Percentiles rank a stretch among this genome's conserved stretches.
Evolutionary conservation across 805 yeast genomes (phyloP).

Genomic region (Teunomyces panamensis): DNA sequence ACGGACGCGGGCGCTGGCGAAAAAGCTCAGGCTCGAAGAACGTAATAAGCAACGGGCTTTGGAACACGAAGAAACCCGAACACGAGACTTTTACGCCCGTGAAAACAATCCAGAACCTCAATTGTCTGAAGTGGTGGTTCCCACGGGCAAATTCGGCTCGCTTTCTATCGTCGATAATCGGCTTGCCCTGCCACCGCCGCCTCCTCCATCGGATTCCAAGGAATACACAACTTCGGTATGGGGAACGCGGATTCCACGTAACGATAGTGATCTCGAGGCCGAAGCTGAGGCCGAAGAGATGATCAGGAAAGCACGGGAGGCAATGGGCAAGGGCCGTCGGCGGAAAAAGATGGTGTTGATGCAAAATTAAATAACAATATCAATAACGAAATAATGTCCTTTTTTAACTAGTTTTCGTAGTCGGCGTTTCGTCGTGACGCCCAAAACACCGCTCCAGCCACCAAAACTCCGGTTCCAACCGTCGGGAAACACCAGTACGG

Average conservation of each 20-base stretch:
- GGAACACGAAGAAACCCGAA: constrained; percentile 54
- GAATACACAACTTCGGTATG: constrained; percentile 59
- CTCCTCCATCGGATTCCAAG: constrained; percentile 8
- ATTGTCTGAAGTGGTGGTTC: constrained; percentile 9
- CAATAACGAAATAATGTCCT: background rate
- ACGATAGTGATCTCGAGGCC: constrained; percentile 39
- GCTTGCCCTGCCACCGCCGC: constrained; percentile 21
- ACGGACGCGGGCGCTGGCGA: constrained; percentile 49
- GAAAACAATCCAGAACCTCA: constrained; percentile 47
- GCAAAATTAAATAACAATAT: background rate
- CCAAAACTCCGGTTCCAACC: constrained; percentile 47
- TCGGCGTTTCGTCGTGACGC: constrained; percentile 9
- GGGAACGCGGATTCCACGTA: constrained; percentile 63
- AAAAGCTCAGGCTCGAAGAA: constrained; percentile 59
- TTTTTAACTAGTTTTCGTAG: constrained; percentile 15
- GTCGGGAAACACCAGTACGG: constrained; percentile 61
- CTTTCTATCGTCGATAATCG: constrained; percentile 38
- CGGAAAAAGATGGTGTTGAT: constrained; percentile 41
- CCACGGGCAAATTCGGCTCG: constrained; percentile 26
- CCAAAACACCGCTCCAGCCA: constrained; percentile 37
- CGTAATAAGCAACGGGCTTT: constrained; percentile 55
- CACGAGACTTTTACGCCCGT: constrained; percentile 54
- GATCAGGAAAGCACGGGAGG: constrained; percentile 51
- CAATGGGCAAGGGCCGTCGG: constrained; percentile 32
- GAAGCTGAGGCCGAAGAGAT: constrained; percentile 50